These are phyloP conservation scores for Penicillium herquei DNA, from an alignment of 495 filamentous ascomycete genomes.

Conservation along the genomic window DNA sequence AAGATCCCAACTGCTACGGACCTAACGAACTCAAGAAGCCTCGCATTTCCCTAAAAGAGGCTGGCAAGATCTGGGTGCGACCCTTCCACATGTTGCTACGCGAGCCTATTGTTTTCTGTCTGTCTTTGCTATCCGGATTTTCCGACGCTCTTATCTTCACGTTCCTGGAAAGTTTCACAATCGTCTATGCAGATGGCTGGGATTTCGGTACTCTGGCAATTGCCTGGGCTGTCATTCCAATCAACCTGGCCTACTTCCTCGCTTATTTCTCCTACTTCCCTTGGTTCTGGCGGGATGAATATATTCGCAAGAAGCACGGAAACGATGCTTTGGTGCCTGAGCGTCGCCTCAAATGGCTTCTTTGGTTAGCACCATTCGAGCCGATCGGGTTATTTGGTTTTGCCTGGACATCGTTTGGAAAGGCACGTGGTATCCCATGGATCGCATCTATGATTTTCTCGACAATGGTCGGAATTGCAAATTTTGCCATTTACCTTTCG, in stretches of 20 bases:
- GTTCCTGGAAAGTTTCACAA: conserved; percentile 63
- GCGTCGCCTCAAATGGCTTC: conserved; percentile 40
- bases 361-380: conserved; percentile 59
- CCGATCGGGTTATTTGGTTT: conserved; percentile 67
- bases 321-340: conserved; percentile 26
- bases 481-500: conserved; percentile 69
- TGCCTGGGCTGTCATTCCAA: conserved; percentile 58
- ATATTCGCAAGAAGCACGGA: conserved; percentile 36
- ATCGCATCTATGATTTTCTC: conserved; percentile 60
- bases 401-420: conserved; percentile 59
- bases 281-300: conserved; percentile 50
- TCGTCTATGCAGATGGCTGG: conserved; percentile 63
- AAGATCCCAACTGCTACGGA: conserved; percentile 56
- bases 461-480: conserved; percentile 59
- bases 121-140: conserved; percentile 72
- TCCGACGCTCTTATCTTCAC: conserved; percentile 77
- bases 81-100: conserved; percentile 74
- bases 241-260: conserved; percentile 62
- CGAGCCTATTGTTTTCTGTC: conserved; percentile 68
- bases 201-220: conserved; percentile 51
- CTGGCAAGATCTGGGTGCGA: conserved; percentile 60
- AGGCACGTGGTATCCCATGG: conserved; percentile 52
- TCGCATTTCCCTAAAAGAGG: conserved; percentile 53
- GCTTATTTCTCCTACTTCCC: conserved; percentile 66
- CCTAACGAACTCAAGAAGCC: conserved; percentile 57